Conservation (phyloP, 352 stramenopile species). For the Globisporangium spiculum region DNA sequence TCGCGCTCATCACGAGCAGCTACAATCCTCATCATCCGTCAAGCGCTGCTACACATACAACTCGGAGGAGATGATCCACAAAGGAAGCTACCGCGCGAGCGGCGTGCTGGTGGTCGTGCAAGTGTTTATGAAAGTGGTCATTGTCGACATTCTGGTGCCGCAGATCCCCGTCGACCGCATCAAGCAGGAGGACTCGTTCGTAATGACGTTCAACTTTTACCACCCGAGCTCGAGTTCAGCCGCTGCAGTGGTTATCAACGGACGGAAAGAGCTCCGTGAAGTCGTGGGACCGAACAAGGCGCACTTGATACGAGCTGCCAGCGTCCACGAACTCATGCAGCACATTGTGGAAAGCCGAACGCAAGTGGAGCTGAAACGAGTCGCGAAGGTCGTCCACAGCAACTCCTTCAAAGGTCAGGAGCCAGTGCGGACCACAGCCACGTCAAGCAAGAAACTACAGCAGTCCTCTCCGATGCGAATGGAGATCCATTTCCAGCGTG, state of each 20-base stretch:
- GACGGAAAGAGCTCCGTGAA: slow-evolving; percentile 48
- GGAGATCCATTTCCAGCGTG: slow-evolving; percentile 42
- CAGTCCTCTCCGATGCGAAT: slow-evolving; percentile 12
- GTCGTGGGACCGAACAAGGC: slow-evolving; percentile 58
- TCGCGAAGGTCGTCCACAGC: slow-evolving; percentile 11
- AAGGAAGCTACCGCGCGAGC: slow-evolving; percentile 54
- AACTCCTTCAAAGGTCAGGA: slow-evolving; percentile 14
- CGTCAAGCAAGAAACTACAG: not conserved
- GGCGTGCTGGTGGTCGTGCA: slow-evolving; percentile 53
- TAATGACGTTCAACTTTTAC: slow-evolving; percentile 55
- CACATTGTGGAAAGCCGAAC: slow-evolving; percentile 55
- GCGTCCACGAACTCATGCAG: slow-evolving; percentile 41
- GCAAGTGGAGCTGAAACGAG: slow-evolving; percentile 21
- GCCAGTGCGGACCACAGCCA: not conserved
- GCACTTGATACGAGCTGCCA: slow-evolving; percentile 35
- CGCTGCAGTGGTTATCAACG: slow-evolving; percentile 26
- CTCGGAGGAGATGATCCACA: slow-evolving; percentile 53
- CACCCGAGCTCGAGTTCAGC: slow-evolving; percentile 42
- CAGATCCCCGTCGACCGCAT: slow-evolving; percentile 46
- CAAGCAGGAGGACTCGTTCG: slow-evolving; percentile 49
- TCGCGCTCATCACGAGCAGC: not conserved
- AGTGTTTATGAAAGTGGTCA: slow-evolving; percentile 49
- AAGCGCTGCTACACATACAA: slow-evolving; percentile 44
- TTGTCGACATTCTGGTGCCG: slow-evolving; percentile 28
- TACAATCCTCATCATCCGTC: not conserved